Conservation (phyloP, 2,329 filamentous ascomycete genomes). For the Juglanconis juglandina region DNA sequence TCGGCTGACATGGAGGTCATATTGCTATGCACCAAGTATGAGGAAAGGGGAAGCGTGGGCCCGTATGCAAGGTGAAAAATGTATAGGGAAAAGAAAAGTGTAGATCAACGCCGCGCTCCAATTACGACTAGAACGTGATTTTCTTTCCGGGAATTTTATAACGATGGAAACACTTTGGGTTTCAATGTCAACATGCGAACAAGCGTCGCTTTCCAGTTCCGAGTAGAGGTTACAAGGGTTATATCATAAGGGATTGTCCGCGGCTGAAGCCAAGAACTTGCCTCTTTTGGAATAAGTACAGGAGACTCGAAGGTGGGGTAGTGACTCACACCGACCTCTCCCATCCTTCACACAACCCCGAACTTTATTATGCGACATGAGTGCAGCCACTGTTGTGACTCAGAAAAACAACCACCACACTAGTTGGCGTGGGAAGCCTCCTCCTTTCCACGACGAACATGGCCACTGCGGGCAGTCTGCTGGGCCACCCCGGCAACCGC, state of each 20-base stretch:
- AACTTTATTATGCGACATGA: background rate
- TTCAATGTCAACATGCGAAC: background rate
- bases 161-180: too few species aligned
- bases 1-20: conserved; percentile 50
- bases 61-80: background rate
- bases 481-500: conserved; percentile 54
- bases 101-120: too few species aligned
- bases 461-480: conserved; percentile 49
- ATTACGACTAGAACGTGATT: too few species aligned
- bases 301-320: background rate
- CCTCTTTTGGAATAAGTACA: background rate
- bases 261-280: background rate
- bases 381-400: background rate
- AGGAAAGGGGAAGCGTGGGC: background rate
- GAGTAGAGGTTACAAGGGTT: background rate
- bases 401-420: too few species aligned
- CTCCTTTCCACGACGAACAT: conserved; percentile 43
- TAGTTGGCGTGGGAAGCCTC: background rate
- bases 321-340: background rate
- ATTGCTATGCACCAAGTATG: background rate
- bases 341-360: background rate
- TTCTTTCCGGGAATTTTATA: too few species aligned
- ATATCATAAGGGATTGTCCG: background rate
- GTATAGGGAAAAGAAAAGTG: too few species aligned
- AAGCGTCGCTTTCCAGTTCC: background rate